Evolutionary conservation across 768 basidiomycete species (phyloP).

Genomic region (Cytidiella melzeri): DNA sequence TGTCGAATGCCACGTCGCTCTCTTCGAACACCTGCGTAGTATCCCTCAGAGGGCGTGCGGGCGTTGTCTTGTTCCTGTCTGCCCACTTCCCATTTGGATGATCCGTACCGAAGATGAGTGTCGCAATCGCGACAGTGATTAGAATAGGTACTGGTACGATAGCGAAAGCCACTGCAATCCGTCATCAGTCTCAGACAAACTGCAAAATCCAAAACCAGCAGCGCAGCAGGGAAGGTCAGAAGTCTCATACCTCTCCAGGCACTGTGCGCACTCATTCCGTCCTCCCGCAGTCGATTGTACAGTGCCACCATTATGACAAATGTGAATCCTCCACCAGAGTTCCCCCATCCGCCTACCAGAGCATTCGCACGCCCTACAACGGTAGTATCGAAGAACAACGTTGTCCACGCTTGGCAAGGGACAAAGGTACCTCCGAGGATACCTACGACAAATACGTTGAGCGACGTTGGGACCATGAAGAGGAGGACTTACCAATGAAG

Average conservation of each 20-base stretch:
- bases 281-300: constrained; percentile 32
- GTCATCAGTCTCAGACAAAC: background rate
- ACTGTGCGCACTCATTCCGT: constrained; percentile 32
- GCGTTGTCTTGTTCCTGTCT: too few species aligned
- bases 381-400: constrained; percentile 50
- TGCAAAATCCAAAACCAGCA: too few species aligned
- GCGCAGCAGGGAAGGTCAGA: background rate
- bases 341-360: constrained; percentile 52
- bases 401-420: constrained; percentile 56
- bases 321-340: constrained; percentile 40
- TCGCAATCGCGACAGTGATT: constrained; percentile 34
- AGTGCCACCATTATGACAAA: constrained; percentile 53
- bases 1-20: too few species aligned
- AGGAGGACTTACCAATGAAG: constrained; percentile 38
- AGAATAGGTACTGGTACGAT: constrained; percentile 52
- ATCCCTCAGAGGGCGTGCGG: too few species aligned
- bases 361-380: constrained; percentile 46
- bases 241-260: constrained; percentile 40
- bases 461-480: background rate
- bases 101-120: constrained; percentile 43
- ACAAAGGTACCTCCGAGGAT: constrained; percentile 58
- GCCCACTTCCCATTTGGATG: constrained; percentile 51
- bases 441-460: constrained; percentile 3
- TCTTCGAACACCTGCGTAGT: too few species aligned
- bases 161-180: constrained; percentile 36